Percentiles rank a stretch among this genome's conserved stretches.
These are phyloP conservation scores for Mortierella hygrophila DNA, from an alignment of 192 early-diverging fungal genomes.

Conservation along the genomic window DNA sequence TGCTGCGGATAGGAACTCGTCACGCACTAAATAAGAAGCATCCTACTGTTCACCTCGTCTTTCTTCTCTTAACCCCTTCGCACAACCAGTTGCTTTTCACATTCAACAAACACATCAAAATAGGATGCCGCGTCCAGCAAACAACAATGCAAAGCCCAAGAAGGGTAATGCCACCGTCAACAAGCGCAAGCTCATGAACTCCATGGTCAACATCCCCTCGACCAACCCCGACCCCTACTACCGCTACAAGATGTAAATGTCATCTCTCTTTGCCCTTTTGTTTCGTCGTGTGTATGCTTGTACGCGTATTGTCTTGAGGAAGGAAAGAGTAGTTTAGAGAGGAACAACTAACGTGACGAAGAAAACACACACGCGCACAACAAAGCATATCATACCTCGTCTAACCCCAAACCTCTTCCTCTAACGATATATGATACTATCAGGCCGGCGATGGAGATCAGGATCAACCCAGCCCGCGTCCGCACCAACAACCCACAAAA, in stretches of 20 bases:
- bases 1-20: slow-evolving; percentile 4
- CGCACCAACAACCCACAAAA: slow-evolving; percentile 40
- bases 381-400: not conserved
- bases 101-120: not conserved
- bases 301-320: no score
- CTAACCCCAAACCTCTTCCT: not conserved
- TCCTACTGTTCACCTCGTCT: not conserved
- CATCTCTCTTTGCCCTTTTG: no score
- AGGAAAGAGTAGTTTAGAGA: no score
- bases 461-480: slow-evolving; percentile 47
- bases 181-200: slow-evolving; percentile 56
- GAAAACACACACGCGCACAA: no score
- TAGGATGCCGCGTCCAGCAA: slow-evolving; percentile 34
- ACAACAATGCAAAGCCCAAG: slow-evolving; percentile 23
- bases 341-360: no score
- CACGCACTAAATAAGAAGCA: not conserved
- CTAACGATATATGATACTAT: not conserved
- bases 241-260: slow-evolving; percentile 51
- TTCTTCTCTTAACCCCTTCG: not conserved
- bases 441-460: slow-evolving; percentile 52
- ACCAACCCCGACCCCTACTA: slow-evolving; percentile 56
- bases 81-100: not conserved
- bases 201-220: slow-evolving; percentile 57
- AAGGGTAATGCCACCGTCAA: slow-evolving; percentile 32
- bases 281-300: no score